Evolutionary conservation across 805 yeast genomes (phyloP).

Genomic region (Spencermartinsiella europaea): DNA sequence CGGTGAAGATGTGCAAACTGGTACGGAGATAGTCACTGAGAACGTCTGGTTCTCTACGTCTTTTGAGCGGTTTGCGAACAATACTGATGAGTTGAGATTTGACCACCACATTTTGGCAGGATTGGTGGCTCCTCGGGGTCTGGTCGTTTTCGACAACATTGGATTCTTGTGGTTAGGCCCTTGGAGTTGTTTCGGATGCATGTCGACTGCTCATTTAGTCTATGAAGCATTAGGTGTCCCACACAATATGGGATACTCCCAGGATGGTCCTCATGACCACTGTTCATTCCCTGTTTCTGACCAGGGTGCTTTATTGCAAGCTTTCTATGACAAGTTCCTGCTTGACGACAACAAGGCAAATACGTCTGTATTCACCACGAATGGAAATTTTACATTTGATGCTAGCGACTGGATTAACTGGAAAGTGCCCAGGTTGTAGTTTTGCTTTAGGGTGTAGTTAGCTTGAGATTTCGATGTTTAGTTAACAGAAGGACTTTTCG

Average conservation of each 20-base stretch:
- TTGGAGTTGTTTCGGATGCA: constrained; percentile 2
- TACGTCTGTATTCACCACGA: constrained; percentile 1
- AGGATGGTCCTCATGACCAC: constrained; percentile 6
- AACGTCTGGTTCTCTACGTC: constrained; percentile 4
- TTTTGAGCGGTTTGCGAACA: constrained; percentile 1
- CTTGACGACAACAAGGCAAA: background rate
- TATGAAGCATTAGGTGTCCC: constrained; percentile 2
- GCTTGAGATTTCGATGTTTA: too few relatives aligned
- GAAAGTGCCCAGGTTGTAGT: too few relatives aligned
- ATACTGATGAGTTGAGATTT: background rate
- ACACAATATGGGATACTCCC: constrained; percentile 1
- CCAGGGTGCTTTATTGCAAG: constrained; percentile 1
- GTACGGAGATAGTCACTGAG: constrained; percentile 1
- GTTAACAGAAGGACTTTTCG: too few relatives aligned
- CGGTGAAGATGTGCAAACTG: constrained; percentile 1
- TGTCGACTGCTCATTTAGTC: background rate
- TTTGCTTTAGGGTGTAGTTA: too few relatives aligned
- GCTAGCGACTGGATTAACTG: constrained; percentile 1
- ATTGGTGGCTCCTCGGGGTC: constrained; percentile 5
- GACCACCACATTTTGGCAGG: constrained; percentile 7
- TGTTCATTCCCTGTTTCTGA: constrained; percentile 1
- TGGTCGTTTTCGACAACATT: background rate
- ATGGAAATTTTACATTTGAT: background rate
- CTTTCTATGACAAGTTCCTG: constrained; percentile 2
- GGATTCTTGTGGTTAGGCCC: constrained; percentile 4